Conservation (phyloP, 2,329 filamentous ascomycete species). For the Coniella vitis region DNA sequence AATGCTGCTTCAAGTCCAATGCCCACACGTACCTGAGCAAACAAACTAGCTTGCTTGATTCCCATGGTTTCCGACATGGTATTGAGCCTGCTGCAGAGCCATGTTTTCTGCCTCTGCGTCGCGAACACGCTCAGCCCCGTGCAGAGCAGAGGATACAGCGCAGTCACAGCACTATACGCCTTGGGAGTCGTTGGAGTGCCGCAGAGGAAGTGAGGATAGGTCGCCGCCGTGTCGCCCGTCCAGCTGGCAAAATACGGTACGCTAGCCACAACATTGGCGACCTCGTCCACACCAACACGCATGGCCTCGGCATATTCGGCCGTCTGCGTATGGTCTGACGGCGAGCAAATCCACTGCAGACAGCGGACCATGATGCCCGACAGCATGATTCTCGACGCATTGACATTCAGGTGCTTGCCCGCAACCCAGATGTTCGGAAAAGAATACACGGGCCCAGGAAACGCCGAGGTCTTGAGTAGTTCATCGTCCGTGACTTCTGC, state of each 20-base stretch:
- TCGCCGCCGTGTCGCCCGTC: conserved; percentile 17
- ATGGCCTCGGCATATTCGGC: conserved; percentile 18
- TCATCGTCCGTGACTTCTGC: conserved; percentile 15
- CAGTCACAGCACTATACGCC: conserved; percentile 18
- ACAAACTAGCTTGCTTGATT: conserved; percentile 20
- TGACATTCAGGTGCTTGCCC: conserved; percentile 21
- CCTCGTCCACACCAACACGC: conserved; percentile 18
- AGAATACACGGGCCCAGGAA: conserved; percentile 17
- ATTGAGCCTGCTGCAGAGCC: conserved; percentile 17
- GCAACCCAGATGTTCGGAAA: conserved; percentile 22
- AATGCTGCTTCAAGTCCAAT: background rate
- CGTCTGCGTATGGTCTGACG: conserved; percentile 19
- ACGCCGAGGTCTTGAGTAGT: conserved; percentile 15
- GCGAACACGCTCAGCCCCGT: conserved; percentile 20
- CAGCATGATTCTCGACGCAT: conserved; percentile 19
- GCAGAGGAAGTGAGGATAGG: conserved; percentile 21
- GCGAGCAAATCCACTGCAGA: conserved; percentile 20
- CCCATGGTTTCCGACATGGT: conserved; percentile 20
- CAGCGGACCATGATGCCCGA: conserved; percentile 19
- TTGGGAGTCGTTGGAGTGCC: conserved; percentile 21
- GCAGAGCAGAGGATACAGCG: conserved; percentile 20
- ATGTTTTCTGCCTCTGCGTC: conserved; percentile 16
- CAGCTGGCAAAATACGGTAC: conserved; percentile 21
- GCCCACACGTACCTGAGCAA: conserved; percentile 16
- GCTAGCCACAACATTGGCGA: conserved; percentile 19